These are phyloP conservation scores for Talaromyces stipitatus DNA, from an alignment of 495 filamentous ascomycete genomes.

Conservation along the genomic window DNA sequence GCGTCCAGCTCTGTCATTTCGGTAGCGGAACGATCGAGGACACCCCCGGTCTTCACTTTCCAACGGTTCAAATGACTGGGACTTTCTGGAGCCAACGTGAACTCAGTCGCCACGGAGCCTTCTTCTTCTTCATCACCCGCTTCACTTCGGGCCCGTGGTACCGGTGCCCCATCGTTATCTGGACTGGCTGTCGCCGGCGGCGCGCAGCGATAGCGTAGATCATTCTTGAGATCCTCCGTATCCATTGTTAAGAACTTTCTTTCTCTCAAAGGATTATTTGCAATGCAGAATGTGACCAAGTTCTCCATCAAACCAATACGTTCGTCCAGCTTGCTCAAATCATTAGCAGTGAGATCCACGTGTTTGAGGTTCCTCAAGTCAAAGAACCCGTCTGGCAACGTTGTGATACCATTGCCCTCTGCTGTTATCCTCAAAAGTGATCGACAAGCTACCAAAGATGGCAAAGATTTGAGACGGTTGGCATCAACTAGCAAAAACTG, in stretches of 20 bases:
- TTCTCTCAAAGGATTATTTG: constrained; percentile 81
- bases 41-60: constrained; percentile 60
- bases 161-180: constrained; percentile 18
- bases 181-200: constrained; percentile 25
- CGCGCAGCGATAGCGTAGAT: constrained; percentile 61
- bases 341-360: constrained; percentile 77
- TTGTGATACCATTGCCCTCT: constrained; percentile 70
- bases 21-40: constrained; percentile 65
- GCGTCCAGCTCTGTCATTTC: constrained; percentile 43
- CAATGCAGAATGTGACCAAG: constrained; percentile 62
- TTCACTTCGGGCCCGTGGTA: constrained; percentile 25
- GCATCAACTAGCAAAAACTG: constrained; percentile 63
- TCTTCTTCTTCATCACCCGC: constrained; percentile 34
- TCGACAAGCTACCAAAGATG: constrained; percentile 63
- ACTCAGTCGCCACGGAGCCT: constrained; percentile 37
- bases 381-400: constrained; percentile 67
- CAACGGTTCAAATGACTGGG: constrained; percentile 35
- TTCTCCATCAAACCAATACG: constrained; percentile 74
- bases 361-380: constrained; percentile 57
- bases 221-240: constrained; percentile 74
- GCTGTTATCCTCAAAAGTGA: constrained; percentile 64
- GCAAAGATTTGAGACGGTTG: constrained; percentile 68
- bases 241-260: constrained; percentile 74
- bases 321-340: constrained; percentile 66
- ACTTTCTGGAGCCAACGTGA: constrained; percentile 36